Evolutionary conservation across 768 basidiomycete species (phyloP), one percentile per base, ranked within the genome.

Genomic region (Chalciporus chontae): DNA sequence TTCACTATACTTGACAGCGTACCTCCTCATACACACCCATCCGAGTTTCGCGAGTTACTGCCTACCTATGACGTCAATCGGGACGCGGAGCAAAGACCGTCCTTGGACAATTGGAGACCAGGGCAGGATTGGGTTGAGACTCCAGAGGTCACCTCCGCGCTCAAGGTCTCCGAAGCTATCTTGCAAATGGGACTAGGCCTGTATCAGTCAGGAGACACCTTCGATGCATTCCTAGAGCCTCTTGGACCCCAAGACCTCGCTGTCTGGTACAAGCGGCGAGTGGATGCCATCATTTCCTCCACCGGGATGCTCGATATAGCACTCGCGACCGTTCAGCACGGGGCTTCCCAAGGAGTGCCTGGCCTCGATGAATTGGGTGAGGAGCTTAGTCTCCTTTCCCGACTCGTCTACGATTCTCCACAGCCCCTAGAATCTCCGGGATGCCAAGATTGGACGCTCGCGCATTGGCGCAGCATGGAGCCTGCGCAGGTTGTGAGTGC

Each of bases 281-380:
- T 90, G 21, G 71, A 84, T 36, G 53, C 60, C 13, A 77, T 92
- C 52, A 78, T 94, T 23, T 64, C 72, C 7, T 71, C 73, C 0
- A 83, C 85, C 0, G 94, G 93, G 1, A 78, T 92, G 69, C 71
- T 94, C 38, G 87, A 94, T 58, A 67, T 81, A 29, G 90, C 93
- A 4, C 75, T 98, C 17, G 79, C 81, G 7, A 74, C 87, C 40
- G 77, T 92, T 8, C 94, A 96, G 64, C 84, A 95, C 55, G 94
- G 84, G 13, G 93, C 87, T 10, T 85, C 92, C 8, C 81, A 82
- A 57, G 87, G 86, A 13, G 73, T 96, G 11, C 77, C 82, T 17
- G 81, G 73, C 1, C 77, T 99, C 37, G 94, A 95, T 57, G 82
- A 84, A 60, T 68, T 94, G 3, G 95, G 94, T 2, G 95, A 97